phyloP scores from a whole-genome alignment of 106 monocot genomes.

The Acorus calamus region DNA sequence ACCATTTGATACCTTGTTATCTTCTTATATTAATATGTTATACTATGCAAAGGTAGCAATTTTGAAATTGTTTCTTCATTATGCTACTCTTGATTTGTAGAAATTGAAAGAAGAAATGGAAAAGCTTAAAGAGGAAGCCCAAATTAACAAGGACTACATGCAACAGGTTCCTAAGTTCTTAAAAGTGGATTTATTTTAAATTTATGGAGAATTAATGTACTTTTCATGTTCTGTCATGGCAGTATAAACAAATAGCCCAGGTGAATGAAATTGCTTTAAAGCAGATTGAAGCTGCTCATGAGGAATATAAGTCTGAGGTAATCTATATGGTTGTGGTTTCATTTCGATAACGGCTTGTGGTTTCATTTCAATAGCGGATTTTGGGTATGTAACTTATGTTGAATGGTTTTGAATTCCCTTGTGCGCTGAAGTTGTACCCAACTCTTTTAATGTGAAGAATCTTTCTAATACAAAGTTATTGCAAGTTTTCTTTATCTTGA shows the following conservation, averaged over 20 bases:
- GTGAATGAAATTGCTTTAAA: slow-evolving; percentile 84
- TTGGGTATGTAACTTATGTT: too few relatives aligned
- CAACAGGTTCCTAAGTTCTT: slow-evolving; percentile 39
- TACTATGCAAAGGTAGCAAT: too few relatives aligned
- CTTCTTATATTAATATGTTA: too few relatives aligned
- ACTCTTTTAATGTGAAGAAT: too few relatives aligned
- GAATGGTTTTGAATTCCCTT: too few relatives aligned
- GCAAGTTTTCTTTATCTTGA: neutral
- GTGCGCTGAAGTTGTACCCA: too few relatives aligned
- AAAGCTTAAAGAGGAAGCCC: slow-evolving; percentile 73
- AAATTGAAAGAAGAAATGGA: slow-evolving; percentile 68
- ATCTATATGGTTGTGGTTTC: neutral
- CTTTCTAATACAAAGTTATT: neutral
- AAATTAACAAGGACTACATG: slow-evolving; percentile 73
- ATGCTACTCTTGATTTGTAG: slow-evolving; percentile 42
- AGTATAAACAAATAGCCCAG: slow-evolving; percentile 91
- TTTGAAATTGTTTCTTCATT: neutral
- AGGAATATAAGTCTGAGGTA: slow-evolving; percentile 75
- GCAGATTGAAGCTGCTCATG: slow-evolving; percentile 77
- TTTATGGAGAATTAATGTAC: neutral
- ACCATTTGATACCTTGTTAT: too few relatives aligned
- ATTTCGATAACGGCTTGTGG: too few relatives aligned
- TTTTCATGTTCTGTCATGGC: slow-evolving; percentile 3
- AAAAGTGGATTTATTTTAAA: neutral
- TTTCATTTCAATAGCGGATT: too few relatives aligned